Evolutionary conservation across 2,329 filamentous ascomycete species (phyloP), one percentile per base, ranked within the genome.

Genomic region (Cladophialophora immunda): DNA sequence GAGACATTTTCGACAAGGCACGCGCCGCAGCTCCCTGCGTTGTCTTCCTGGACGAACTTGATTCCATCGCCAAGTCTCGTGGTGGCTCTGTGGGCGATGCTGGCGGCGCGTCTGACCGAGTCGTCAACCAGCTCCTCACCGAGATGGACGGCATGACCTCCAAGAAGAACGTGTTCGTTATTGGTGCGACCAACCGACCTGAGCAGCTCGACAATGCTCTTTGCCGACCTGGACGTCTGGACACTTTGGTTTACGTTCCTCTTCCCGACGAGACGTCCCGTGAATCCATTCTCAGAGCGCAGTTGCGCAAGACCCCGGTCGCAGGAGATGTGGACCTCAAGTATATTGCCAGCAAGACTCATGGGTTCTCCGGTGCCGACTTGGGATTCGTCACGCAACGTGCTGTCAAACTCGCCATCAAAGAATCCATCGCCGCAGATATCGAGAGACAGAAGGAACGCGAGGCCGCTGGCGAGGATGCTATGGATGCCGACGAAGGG

Each of bases 141-240:
- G 93, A 98, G 88, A 97, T 98, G 94, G 94, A 98, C 74, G 94
- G 94, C 76, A 98, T 98, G 94, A 98, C 94, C 54, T 97, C 94
- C 45, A 99, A 99, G 92, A 99, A 99, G 92, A 99, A 99, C 80
- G 95, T 99, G 72, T 99, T 99, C 83, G 95, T 99, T 72, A 99
- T 99, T 75, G 95, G 95, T 80, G 95, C 95, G 54, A 99, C 95
- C 81, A 99, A 99, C 86, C 89, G 95, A 85, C 95, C 95, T 52
- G 95, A 99, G 85, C 95, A 98, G 85, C 92, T 99, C 68, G 95
- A 99, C 81, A 95, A 95, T 79, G 95, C 95, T 74, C 88, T 99
- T 75, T 97, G 94, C 88, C 94, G 95, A 87, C 95, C 95, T 65
- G 95, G 95, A 74, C 95, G 95, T 93, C 91, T 99, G 57, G 95